Base-by-base conservation (phyloP, 2,329 filamentous ascomycete genomes). In the Xylariaceae sp. region DNA sequence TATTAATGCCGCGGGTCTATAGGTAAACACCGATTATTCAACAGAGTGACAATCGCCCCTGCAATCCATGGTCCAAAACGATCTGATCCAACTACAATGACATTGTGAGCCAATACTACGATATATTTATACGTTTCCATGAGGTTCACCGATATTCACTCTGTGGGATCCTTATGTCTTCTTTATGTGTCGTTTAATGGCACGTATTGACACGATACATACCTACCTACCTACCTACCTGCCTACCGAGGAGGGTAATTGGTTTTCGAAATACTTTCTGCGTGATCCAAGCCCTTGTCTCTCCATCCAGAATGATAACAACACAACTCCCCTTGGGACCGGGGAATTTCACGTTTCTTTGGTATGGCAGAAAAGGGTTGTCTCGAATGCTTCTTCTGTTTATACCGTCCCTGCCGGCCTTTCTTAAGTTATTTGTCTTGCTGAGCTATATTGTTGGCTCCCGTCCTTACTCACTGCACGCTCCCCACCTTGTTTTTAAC, bases 1-100 rank as follows among this genome's bases (percentile, higher is more conserved):
- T 30, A 30, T 30, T 55, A 30, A 52, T 62, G 34, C 48, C 15
- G 51, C 45, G 35, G 37, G 37, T 55, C 44, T 49, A 60, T 48
- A 56, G 49, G 48, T 18, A 35, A 13, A 18, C 34, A 34, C 50
- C 50, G 39, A 35, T 11, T 10, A 17, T 39, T 50, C 42, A 37
- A 52, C 44, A 50, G 11, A 54, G 51, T 42, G 49, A 44, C 10
- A 23, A 51, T 48, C 13, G 30, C 49, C 17, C n/a, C 51, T 42
- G 13, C 17, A 47, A 49, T 47, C 8, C 37, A 35, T 23, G 35
- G 39, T 23, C 10, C 23, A 30, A 30, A 30, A 30, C 23, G 23
- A 30, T 30, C 23, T 5, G 23, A 42, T 42, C 37, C 37, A 48
- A 34, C 39, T 53, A 50, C 4, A 51, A 18, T 42, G 45, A 6